Percentiles rank a stretch among this genome's conserved stretches.
These are phyloP conservation scores for Psidium guajava DNA, from an alignment of 345 rosid species.

Conservation along the genomic window DNA sequence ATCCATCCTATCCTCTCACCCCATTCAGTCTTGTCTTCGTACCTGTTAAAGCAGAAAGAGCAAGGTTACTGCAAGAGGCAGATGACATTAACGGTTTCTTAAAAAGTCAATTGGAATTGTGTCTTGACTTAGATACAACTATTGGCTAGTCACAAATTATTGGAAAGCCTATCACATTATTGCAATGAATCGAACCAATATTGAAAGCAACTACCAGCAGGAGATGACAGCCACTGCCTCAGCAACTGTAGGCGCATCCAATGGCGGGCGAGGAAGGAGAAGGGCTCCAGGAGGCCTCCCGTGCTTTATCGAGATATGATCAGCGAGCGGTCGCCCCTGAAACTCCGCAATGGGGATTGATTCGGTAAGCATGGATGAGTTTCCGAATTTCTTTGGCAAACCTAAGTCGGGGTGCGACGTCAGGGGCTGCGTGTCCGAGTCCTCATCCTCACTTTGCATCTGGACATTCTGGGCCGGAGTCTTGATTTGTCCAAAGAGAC, in stretches of 20 bases:
- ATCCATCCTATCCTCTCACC: conserved; percentile 87
- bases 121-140: background rate
- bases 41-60: conserved; percentile 12
- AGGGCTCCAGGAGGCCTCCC: conserved; percentile 93
- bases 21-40: conserved; percentile 90
- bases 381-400: conserved; percentile 67
- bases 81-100: background rate
- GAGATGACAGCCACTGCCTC: conserved; percentile 94
- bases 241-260: conserved; percentile 93
- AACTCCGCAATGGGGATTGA: conserved; percentile 72
- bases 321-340: conserved; percentile 94
- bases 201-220: conserved; percentile 56
- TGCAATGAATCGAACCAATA: no score
- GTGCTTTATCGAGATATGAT: conserved; percentile 81
- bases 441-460: conserved; percentile 23
- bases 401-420: conserved; percentile 61
- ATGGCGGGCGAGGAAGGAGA: conserved; percentile 63
- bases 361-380: conserved; percentile 57
- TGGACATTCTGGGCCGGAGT: conserved; percentile 20
- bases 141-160: background rate
- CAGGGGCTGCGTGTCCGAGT: conserved; percentile 55
- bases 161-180: background rate
- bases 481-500: conserved; percentile 60
- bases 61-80: background rate
- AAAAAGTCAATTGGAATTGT: background rate